phyloP scores from a whole-genome alignment of 768 basidiomycete genomes.

The Serendipita sp. region DNA sequence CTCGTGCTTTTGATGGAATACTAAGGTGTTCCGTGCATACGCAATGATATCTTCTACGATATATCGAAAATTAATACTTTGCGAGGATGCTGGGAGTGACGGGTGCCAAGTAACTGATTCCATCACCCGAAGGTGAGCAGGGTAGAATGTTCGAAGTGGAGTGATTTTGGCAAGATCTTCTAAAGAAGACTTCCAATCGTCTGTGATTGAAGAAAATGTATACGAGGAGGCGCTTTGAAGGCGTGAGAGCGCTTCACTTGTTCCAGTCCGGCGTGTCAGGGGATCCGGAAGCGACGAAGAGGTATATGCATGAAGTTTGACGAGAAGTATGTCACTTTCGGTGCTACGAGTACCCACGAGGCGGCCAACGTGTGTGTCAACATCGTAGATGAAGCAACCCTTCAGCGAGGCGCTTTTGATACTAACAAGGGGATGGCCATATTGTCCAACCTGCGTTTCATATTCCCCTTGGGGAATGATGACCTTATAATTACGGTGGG shows the following conservation, averaged over 20 bases:
- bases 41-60: conserved; percentile 18
- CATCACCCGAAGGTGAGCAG: conserved; percentile 23
- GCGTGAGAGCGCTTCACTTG: conserved; percentile 27
- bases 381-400: conserved; percentile 12
- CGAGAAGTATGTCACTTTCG: conserved; percentile 20
- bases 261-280: conserved; percentile 27
- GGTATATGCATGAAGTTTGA: conserved; percentile 31
- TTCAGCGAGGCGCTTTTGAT: conserved; percentile 14
- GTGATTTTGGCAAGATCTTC: conserved; percentile 20
- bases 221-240: conserved; percentile 23
- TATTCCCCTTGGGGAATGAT: conserved; percentile 14
- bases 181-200: conserved; percentile 20
- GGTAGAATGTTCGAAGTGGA: conserved; percentile 25
- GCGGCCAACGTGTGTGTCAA: conserved; percentile 20
- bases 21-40: too few species aligned
- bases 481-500: conserved; percentile 10
- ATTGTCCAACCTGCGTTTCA: not conserved
- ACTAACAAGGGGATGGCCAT: conserved; percentile 4
- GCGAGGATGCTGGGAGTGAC: conserved; percentile 15
- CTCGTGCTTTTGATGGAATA: not conserved
- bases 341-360: conserved; percentile 17
- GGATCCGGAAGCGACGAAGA: conserved; percentile 29
- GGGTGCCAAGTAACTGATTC: conserved; percentile 23
- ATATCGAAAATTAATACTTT: conserved; percentile 19
- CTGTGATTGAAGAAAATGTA: conserved; percentile 25